phyloP scores from a whole-genome alignment of 352 stramenopile species.

The Globisporangium paddicum region DNA sequence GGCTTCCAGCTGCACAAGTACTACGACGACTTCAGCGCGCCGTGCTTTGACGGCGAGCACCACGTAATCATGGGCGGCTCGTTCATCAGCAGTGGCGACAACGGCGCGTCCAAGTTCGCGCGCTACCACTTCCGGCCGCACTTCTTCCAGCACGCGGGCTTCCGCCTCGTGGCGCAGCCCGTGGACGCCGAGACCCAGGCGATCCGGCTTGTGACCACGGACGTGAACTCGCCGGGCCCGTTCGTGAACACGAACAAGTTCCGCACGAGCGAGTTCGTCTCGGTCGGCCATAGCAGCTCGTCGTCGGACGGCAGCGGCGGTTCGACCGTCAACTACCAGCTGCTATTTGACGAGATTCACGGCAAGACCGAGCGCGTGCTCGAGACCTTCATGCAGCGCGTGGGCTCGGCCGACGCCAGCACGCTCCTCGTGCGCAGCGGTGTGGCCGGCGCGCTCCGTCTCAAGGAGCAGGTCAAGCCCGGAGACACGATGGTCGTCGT shows the following conservation, averaged over 20 bases:
- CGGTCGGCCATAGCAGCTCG: constrained; percentile 14
- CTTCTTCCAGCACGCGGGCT: constrained; percentile 96
- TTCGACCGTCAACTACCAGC: constrained; percentile 17
- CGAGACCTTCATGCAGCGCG: constrained; percentile 45
- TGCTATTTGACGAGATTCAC: constrained; percentile 54
- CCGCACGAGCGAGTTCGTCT: constrained; percentile 43
- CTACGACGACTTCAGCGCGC: constrained; percentile 97
- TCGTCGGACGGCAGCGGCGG: background rate
- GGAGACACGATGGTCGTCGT: constrained; percentile 62
- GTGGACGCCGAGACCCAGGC: constrained; percentile 55
- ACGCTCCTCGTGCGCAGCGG: constrained; percentile 41
- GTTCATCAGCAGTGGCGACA: constrained; percentile 94
- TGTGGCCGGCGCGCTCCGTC: constrained; percentile 29
- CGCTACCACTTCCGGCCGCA: constrained; percentile 97
- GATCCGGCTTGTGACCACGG: constrained; percentile 59
- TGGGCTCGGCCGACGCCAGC: constrained; percentile 12
- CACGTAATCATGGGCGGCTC: constrained; percentile 95
- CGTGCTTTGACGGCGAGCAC: constrained; percentile 97
- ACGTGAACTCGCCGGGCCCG: constrained; percentile 61
- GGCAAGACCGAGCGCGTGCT: constrained; percentile 55
- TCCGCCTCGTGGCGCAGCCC: constrained; percentile 89
- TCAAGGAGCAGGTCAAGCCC: constrained; percentile 46
- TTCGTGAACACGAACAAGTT: constrained; percentile 62
- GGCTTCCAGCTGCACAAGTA: constrained; percentile 89
- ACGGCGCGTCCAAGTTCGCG: constrained; percentile 92